A percentile compares a stretch with the other conserved stretches of the same genome.
Evolutionary conservation across 225 moss, liverwort and hornwort species (phyloP).

Genomic region (Neckera pumila): DNA sequence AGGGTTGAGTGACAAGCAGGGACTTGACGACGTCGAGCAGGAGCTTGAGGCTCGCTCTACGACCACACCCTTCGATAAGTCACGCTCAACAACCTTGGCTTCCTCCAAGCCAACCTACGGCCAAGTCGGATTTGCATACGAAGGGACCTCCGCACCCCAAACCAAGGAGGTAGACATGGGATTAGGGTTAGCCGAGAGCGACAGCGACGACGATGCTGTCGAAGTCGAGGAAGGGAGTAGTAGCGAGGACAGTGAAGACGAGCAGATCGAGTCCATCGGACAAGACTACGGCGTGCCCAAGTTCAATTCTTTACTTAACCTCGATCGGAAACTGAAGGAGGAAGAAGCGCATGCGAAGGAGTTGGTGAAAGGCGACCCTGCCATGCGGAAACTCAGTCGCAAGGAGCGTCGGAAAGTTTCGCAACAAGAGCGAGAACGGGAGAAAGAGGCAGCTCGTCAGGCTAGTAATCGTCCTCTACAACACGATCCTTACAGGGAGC

Average conservation of each 20-base stretch:
- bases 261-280: slow-evolving; percentile 89
- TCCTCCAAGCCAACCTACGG: slow-evolving; percentile 68
- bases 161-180: slow-evolving; percentile 33
- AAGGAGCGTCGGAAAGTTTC: slow-evolving; percentile 96
- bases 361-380: slow-evolving; percentile 91
- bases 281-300: slow-evolving; percentile 83
- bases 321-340: slow-evolving; percentile 94
- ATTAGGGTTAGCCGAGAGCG: slow-evolving; percentile 52
- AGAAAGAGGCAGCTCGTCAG: slow-evolving; percentile 89
- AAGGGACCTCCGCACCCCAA: slow-evolving; percentile 20
- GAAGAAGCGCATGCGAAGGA: slow-evolving; percentile 93
- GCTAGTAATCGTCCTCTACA: slow-evolving; percentile 62
- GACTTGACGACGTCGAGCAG: slow-evolving; percentile 85
- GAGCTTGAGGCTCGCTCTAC: slow-evolving; percentile 82
- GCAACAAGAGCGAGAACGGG: slow-evolving; percentile 90
- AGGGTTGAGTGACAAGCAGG: slow-evolving; percentile 89
- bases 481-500: slow-evolving; percentile 92
- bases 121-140: slow-evolving; percentile 96
- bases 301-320: slow-evolving; percentile 73
- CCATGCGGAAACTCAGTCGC: slow-evolving; percentile 89
- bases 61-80: slow-evolving; percentile 39
- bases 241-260: slow-evolving; percentile 98
- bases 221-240: slow-evolving; percentile 84
- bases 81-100: not conserved
- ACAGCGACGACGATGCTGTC: slow-evolving; percentile 63